These are phyloP conservation scores for Posidonia australis DNA, from an alignment of 106 monocot genomes.

Conservation along the genomic window DNA sequence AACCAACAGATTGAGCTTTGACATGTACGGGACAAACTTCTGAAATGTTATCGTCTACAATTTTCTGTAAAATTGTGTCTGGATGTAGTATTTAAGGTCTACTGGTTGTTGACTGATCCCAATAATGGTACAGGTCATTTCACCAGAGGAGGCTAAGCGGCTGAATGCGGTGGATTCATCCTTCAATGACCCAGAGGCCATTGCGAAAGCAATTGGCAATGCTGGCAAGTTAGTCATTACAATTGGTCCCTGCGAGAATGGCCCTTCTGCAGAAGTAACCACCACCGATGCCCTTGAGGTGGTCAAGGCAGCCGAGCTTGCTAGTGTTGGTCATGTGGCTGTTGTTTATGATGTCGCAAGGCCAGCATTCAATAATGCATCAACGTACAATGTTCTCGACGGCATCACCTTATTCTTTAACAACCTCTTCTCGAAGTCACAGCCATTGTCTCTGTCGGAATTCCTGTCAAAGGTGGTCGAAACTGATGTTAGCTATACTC, in stretches of 20 bases:
- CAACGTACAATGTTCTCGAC: slow-evolving; percentile 73
- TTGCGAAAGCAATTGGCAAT: slow-evolving; percentile 63
- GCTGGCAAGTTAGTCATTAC: slow-evolving; percentile 73
- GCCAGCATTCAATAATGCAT: background rate
- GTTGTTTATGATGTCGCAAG: slow-evolving; percentile 43
- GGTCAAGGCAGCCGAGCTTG: slow-evolving; percentile 63
- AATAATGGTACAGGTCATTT: slow-evolving; percentile 33
- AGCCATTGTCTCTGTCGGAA: slow-evolving; percentile 42
- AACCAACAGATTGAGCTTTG: too few relatives aligned
- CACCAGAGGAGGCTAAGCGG: slow-evolving; percentile 54
- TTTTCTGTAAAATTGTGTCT: too few relatives aligned
- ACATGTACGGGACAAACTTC: too few relatives aligned
- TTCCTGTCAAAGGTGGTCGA: slow-evolving; percentile 49
- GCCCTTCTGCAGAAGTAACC: slow-evolving; percentile 41
- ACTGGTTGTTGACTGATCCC: too few relatives aligned
- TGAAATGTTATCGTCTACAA: too few relatives aligned
- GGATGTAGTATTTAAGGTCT: too few relatives aligned
- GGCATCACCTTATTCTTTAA: slow-evolving; percentile 70
- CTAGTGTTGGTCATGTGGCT: slow-evolving; percentile 52
- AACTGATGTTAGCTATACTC: slow-evolving; percentile 64
- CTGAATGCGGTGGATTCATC: slow-evolving; percentile 69
- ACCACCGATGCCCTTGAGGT: slow-evolving; percentile 63
- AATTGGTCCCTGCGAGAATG: slow-evolving; percentile 55
- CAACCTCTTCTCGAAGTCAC: slow-evolving; percentile 29
- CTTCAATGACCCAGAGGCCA: slow-evolving; percentile 37